Conservation (phyloP, 768 basidiomycete genomes). For the Boletus vinaceobasis region DNA sequence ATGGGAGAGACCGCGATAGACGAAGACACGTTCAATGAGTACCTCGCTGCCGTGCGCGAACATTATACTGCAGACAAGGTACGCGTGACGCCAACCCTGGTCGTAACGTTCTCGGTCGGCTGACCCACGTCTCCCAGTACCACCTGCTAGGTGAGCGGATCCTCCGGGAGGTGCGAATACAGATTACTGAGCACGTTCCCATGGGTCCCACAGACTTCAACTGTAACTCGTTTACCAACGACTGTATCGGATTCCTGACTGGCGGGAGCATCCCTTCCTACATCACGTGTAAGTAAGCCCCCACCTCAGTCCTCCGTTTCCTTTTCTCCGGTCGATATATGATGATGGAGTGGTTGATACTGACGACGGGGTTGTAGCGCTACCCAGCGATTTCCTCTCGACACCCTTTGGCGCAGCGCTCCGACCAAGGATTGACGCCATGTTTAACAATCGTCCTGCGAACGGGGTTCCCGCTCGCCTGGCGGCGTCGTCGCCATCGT, state of each 20-base stretch:
- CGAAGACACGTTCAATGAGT: slow-evolving; percentile 82
- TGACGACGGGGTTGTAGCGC: slow-evolving; percentile 40
- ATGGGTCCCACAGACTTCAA: slow-evolving; percentile 65
- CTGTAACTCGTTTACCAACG: slow-evolving; percentile 93
- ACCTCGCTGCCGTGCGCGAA: slow-evolving; percentile 66
- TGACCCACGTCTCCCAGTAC: slow-evolving; percentile 46
- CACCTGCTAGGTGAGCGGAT: slow-evolving; percentile 67
- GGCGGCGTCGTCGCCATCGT: slow-evolving; percentile 27
- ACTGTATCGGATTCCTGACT: slow-evolving; percentile 82
- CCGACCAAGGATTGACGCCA: slow-evolving; percentile 86
- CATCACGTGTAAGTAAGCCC: slow-evolving; percentile 59
- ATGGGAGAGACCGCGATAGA: slow-evolving; percentile 82
- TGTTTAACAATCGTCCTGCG: slow-evolving; percentile 57
- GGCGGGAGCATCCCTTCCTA: slow-evolving; percentile 76
- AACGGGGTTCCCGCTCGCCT: slow-evolving; percentile 31
- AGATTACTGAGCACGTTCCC: background rate
- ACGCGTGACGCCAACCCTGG: slow-evolving; percentile 15
- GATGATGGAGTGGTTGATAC: background rate
- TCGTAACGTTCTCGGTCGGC: background rate
- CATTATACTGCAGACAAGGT: slow-evolving; percentile 92
- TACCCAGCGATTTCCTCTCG: slow-evolving; percentile 81
- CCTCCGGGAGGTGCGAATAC: background rate
- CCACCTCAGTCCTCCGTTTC: background rate
- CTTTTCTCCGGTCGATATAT: background rate
- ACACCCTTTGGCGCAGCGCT: slow-evolving; percentile 86